Evolutionary conservation across 768 basidiomycete species (phyloP), one percentile per base, ranked within the genome.

Genomic region (Lactarius deliciosus): DNA sequence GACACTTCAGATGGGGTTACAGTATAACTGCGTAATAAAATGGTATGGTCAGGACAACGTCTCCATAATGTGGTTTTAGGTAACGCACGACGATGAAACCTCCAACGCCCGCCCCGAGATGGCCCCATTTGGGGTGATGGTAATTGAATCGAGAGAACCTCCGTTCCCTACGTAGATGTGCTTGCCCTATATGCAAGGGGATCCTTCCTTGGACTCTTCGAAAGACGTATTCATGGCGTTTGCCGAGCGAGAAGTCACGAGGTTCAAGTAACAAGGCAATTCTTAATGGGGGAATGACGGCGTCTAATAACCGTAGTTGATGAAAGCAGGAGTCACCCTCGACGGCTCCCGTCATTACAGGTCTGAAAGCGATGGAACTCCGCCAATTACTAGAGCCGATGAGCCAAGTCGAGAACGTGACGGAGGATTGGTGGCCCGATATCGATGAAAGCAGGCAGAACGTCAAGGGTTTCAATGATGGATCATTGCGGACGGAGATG

Each of bases 131-230:
- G 85, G 83, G 78, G 59, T 85, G 38, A 66, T 6, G 53, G 65
- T 20, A 56, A 79, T 63, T 85, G 84, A 2, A 85, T 83, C 0
- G 83, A 81, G 43, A 85, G 74, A 11, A 85, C 79, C 56, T 84
- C 83, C 0, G 83, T 85, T 2, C 78, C 84, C 10, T 85, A 76
- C 2, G 83, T 79, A 8, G 83, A 83, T 8, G 83, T 82, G 63
- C 80, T 79, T 25, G 83, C 70, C 84, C 83, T 84, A 79, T 40
- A 85, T 81, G 66, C 84, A 28, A 28, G 25, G 25, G 25, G 25
- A 28, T 13, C 3, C 36, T 38, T 38, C 36, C 11, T 38, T 38
- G 9, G 34, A 38, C 80, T 79, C 83, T 84, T 56, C 22, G 34
- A 30, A 25, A 47, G 30, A 16, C 50, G 50, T 53, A 3, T 25